These are phyloP conservation scores for Pyronema omphalodes DNA, from an alignment of 495 filamentous ascomycete genomes.

Conservation along the genomic window DNA sequence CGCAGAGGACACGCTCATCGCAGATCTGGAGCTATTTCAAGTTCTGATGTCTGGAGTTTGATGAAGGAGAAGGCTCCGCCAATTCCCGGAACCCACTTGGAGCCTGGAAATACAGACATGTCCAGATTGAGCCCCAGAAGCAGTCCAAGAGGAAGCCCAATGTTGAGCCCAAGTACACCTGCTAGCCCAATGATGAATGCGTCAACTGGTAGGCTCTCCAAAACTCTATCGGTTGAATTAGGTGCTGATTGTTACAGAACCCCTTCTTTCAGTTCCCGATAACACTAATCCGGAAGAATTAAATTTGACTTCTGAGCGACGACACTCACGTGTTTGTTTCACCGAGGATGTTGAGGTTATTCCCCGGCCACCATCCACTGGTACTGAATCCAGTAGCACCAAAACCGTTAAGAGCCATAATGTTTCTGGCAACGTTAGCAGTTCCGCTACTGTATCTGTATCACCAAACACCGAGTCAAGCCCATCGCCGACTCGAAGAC, in stretches of 20 bases:
- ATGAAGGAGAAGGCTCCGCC: constrained; percentile 13
- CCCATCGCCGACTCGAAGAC: constrained; percentile 14
- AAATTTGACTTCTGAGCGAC: not conserved
- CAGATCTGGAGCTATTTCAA: constrained; percentile 24
- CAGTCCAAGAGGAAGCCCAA: constrained; percentile 8
- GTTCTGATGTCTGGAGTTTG: constrained; percentile 23
- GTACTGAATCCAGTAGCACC: constrained; percentile 9
- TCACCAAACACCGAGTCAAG: constrained; percentile 4
- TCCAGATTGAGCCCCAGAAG: not conserved
- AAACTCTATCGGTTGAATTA: not conserved
- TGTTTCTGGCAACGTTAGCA: constrained; percentile 10
- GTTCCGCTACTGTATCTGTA: constrained; percentile 4
- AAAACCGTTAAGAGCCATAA: constrained; percentile 5
- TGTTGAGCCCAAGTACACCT: constrained; percentile 20
- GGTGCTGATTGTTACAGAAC: not conserved
- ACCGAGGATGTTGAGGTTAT: constrained; percentile 19
- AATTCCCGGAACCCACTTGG: not conserved
- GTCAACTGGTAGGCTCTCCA: not conserved
- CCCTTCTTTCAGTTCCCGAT: not conserved
- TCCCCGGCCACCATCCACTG: constrained; percentile 13
- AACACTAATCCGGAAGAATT: not conserved
- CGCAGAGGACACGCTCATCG: constrained; percentile 24
- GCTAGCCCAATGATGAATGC: constrained; percentile 10
- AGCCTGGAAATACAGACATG: not conserved
- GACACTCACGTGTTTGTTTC: constrained; percentile 15